Evolutionary conservation across 352 stramenopile species (phyloP), one percentile per base, ranked within the genome.

Genomic region (Blastocystis sp.): DNA sequence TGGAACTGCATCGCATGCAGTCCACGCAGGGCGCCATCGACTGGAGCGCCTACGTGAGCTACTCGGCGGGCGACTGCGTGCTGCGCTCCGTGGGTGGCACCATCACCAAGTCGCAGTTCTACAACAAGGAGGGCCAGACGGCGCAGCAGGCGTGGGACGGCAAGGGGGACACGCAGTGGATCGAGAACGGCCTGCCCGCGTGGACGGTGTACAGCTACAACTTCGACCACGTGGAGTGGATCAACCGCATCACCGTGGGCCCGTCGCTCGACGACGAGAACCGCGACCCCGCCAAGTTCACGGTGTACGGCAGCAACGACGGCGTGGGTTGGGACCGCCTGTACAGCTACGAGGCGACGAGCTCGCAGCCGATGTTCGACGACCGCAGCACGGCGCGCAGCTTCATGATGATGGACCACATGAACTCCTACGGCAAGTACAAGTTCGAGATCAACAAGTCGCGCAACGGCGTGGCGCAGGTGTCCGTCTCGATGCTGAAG

Each of bases 351-450:
- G 21, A 67, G 52, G 28, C 21, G 53, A 56, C 5, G 48, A 14
- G 48, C 48, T 34, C 28, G 28, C 14, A 60, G 34, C 48, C 43
- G 41, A 69, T 69, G 60, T 84, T 84, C 38, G 38, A 69, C n/a
- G 21, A 17, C 40, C 74, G 74, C 40, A 4, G 14, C 14, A 0
- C 67, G 53, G 1, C 7, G 74, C 34, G 28, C 9, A 53, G 4
- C 0, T 84, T 84, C 53, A 84, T 84, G 74, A 84, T 84, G 74
- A 84, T 84, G 74, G 56, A 84, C 60, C 74, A 84, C 41, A 84
- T 84, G 74, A 84, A 84, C 11, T 84, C 74, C 5, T 84, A 84
- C 34, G 40, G 52, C n/a, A 62, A 84, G 53, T 84, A 67, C 74
- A 66, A 69, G 38, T 67, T 84, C 45, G 74, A 84, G 53, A 62